Base-by-base conservation (phyloP, 2,329 filamentous ascomycete species). In the Microdochium nivale region DNA sequence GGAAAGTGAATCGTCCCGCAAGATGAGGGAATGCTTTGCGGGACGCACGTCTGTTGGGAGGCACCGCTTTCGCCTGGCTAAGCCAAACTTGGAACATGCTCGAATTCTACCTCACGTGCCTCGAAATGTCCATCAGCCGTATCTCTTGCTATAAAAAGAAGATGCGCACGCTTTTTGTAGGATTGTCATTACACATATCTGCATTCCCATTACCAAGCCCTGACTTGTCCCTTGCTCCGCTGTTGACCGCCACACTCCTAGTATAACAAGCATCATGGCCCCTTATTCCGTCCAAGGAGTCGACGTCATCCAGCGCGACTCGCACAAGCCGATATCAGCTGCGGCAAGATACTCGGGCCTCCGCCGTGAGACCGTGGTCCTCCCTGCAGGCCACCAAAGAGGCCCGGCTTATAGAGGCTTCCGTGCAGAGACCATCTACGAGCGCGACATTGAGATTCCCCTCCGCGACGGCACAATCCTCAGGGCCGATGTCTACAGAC, bases 401-500 rank as follows among this genome's bases (percentile, higher is more conserved):
- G 30, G 30, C 30, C 30, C 30, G 30, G 30, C 30, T 14, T 33
- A 33, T 33, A 33, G 30, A 33, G 30, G 30, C 30, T 33, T 33
- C 30, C 30, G 30, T 33, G 30, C 30, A 33, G 30, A 33, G 30
- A 33, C 30, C 30, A 33, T 33, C 30, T 33, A 33, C 30, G 30
- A 33, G 30, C 30, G 30, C 30, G 30, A 33, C 30, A 33, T 33
- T 33, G 30, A 33, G 30, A 33, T 33, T 33, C 30, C 30, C 30
- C 30, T 65, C 47, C 56, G 63, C 11, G 64, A 67, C 37, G 59
- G 59, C 2, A 54, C 59, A 37, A 60, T 53, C 2, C 44, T 65
- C 2, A 59, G 58, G 19, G 54, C 53, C 10, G 59, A 64, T 33
- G 51, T 67, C 7, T 65, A 61, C 47, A 53, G 62, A 3, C 57